A percentile compares a stretch with the other conserved stretches of the same genome.
Evolutionary conservation across 2,329 filamentous ascomycete species (phyloP).

Genomic region (Monilinia fructigena): DNA sequence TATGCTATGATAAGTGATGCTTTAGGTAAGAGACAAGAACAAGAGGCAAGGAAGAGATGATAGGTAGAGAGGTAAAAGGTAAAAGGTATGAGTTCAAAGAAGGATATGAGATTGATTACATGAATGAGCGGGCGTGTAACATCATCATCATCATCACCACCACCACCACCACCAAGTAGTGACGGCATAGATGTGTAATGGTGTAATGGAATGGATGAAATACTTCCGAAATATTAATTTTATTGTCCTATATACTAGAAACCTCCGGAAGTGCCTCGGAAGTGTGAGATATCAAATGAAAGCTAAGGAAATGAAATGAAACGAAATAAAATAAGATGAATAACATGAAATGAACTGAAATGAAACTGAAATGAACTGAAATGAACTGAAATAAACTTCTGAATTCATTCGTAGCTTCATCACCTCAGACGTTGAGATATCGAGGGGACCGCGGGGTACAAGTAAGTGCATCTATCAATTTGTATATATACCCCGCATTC

Average conservation of each 20-base stretch:
- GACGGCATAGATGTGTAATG: background rate
- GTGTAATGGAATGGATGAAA: background rate
- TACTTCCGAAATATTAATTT: background rate
- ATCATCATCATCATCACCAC: no score
- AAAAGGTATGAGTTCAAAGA: no score
- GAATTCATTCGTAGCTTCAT: background rate
- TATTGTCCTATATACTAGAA: background rate
- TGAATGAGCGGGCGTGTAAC: background rate
- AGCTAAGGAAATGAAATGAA: background rate
- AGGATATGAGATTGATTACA: background rate
- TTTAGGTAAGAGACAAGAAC: conserved; percentile 1
- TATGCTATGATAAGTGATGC: background rate
- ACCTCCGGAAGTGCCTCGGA: background rate
- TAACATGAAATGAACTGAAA: no score
- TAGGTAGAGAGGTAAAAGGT: no score
- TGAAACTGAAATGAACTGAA: no score
- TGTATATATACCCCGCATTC: conserved; percentile 13
- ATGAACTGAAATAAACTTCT: no score
- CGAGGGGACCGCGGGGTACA: background rate
- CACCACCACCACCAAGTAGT: background rate
- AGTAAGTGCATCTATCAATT: no score
- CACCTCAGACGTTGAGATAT: background rate
- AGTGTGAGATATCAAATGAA: background rate
- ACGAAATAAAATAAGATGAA: no score
- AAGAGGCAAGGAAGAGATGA: no score